A percentile compares a stretch with the other conserved stretches of the same genome.
phyloP scores from a whole-genome alignment of 2,329 filamentous ascomycete species.

The Alternaria triticina region DNA sequence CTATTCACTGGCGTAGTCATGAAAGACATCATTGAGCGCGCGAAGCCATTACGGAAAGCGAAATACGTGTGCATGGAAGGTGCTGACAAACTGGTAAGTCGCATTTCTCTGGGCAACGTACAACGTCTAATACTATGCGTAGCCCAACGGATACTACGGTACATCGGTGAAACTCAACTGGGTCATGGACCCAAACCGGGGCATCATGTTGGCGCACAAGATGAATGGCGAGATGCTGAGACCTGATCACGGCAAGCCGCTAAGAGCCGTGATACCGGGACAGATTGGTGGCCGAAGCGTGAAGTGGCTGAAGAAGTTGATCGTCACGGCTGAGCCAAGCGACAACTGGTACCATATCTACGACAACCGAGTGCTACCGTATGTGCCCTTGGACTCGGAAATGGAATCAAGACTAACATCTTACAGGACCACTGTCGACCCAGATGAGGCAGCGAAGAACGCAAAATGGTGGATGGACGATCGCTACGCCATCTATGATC shows the following conservation, averaged over 20 bases:
- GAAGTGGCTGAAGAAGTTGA: constrained; percentile 87
- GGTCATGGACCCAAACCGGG: constrained; percentile 81
- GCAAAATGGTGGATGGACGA: constrained; percentile 86
- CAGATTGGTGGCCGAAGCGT: constrained; percentile 92
- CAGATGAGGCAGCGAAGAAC: constrained; percentile 77
- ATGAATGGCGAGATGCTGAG: constrained; percentile 86
- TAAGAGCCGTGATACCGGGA: constrained; percentile 83
- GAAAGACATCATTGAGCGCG: constrained; percentile 71
- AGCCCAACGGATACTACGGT: constrained; percentile 87
- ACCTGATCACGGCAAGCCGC: constrained; percentile 85
- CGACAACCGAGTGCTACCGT: constrained; percentile 86
- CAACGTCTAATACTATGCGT: constrained; percentile 13
- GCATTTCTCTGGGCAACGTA: neutral
- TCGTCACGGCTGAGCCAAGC: constrained; percentile 78
- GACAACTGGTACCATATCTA: constrained; percentile 97
- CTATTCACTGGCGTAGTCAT: constrained; percentile 85
- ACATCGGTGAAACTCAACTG: constrained; percentile 88
- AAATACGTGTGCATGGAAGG: constrained; percentile 91
- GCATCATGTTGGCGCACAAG: constrained; percentile 84
- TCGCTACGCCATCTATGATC: constrained; percentile 89
- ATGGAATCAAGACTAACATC: constrained; percentile 1
- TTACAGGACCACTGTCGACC: constrained; percentile 74
- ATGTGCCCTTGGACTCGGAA: constrained; percentile 27
- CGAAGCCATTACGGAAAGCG: constrained; percentile 72
- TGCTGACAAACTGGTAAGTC: constrained; percentile 73